Percentiles rank a stretch among this genome's conserved stretches.
These are phyloP conservation scores for Echites panduratus DNA, from an alignment of 257 asterid genomes.

Conservation along the genomic window DNA sequence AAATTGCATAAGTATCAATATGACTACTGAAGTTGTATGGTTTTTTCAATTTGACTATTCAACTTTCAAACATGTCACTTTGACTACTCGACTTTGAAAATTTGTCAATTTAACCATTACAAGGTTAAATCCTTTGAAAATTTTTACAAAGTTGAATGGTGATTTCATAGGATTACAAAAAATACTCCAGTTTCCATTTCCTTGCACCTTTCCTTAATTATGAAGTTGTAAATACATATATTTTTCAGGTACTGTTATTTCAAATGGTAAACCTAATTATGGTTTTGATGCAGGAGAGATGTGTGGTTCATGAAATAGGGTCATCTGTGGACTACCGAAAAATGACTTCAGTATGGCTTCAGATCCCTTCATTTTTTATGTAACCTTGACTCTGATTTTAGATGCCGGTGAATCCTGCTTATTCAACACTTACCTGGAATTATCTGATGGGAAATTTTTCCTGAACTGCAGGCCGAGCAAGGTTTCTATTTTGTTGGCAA, in stretches of 20 bases:
- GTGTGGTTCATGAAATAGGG: conserved; percentile 77
- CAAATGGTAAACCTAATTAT: conserved; percentile 12
- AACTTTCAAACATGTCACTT: no score
- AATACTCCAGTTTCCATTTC: background rate
- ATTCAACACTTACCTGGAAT: background rate
- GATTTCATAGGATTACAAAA: background rate
- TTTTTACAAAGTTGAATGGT: no score
- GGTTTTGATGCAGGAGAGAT: conserved; percentile 67
- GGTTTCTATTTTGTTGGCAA: conserved; percentile 67
- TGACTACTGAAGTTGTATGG: no score
- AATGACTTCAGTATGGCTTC: conserved; percentile 60
- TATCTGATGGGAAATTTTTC: background rate
- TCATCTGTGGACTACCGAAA: conserved; percentile 83
- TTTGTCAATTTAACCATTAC: no score
- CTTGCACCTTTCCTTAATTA: background rate
- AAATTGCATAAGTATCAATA: no score
- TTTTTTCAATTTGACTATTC: no score
- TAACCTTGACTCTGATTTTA: conserved; percentile 11
- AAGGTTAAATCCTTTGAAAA: no score
- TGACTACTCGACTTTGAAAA: no score
- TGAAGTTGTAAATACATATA: background rate
- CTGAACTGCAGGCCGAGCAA: conserved; percentile 55
- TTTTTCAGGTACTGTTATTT: background rate
- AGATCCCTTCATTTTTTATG: conserved; percentile 2
- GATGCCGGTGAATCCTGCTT: background rate